Evolutionary conservation across 305 asterid genomes (phyloP).

Genomic region (Solanum hybrid): DNA sequence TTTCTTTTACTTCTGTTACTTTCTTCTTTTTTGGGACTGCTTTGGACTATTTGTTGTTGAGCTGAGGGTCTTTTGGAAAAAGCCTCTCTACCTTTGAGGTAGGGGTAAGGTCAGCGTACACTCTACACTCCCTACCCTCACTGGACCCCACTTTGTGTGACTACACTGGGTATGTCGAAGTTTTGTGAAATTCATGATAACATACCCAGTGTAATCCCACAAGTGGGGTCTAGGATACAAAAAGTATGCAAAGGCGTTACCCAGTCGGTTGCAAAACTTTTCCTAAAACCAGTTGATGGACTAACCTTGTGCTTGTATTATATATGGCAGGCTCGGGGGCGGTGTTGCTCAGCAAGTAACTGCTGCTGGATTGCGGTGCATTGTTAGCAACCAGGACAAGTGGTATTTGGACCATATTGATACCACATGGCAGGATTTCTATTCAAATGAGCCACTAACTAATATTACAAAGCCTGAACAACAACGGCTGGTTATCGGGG

Average conservation of each 20-base stretch:
- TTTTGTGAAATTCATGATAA: background rate
- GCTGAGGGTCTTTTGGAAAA: background rate
- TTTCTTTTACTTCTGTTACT: rapidly evolving
- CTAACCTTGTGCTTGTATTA: background rate
- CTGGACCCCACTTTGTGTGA: background rate
- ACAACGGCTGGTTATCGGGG: constrained; percentile 71
- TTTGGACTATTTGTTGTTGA: background rate
- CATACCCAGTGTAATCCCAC: background rate
- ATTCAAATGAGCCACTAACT: constrained; percentile 78
- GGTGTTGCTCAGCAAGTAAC: constrained; percentile 71
- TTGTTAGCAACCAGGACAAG: constrained; percentile 91
- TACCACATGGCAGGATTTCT: constrained; percentile 71
- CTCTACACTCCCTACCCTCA: background rate
- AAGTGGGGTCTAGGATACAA: background rate
- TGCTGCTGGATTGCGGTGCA: constrained; percentile 81
- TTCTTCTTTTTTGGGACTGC: background rate
- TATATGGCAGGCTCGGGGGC: constrained; percentile 59
- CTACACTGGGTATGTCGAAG: background rate
- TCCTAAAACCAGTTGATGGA: background rate
- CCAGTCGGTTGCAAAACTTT: background rate
- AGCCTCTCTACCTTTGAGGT: background rate
- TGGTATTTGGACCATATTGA: constrained; percentile 94
- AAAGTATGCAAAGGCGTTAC: background rate
- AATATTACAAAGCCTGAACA: constrained; percentile 60
- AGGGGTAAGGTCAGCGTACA: background rate